Evolutionary conservation across 352 stramenopile species (phyloP), one percentile per base, ranked within the genome.

Genomic region (Pythium aquatile): DNA sequence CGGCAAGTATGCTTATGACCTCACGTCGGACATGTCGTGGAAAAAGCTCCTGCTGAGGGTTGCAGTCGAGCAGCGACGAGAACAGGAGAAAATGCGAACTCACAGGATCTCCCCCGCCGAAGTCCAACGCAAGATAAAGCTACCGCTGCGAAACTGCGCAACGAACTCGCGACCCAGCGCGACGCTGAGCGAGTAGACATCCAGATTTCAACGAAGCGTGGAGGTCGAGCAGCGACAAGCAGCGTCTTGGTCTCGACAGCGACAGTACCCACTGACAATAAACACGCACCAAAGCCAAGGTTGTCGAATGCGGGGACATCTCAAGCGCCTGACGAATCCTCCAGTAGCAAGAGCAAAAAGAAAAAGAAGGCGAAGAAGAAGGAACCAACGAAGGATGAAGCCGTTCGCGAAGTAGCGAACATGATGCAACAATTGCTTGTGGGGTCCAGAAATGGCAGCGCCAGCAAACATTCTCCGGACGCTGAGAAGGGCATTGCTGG

Each of bases 301-400:
- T 42, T 17, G 6, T 16, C 20, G 8, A 26, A 17, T 29, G 9
- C 44, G 44, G 26, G 26, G 16, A 2, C 7, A 16, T 4, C 35
- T 42, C 7, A 42, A 42, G 5, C 11, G 35, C 35, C 4, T 7
- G 10, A 11, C 3, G 35, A 11, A 5, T 11, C 35, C 8, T 16
- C 35, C 35, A 42, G 35, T 14, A 16, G 29, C 59, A 68, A 68
- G 17, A 63, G 54, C 28, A 71, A 71, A 28, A 75, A 66, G 54
- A 77, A 75, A n/a, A 66, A 57, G 52, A 77, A 75, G 46, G 72
- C 67, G 28, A 55, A 67, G 26, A 72, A 64, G 17, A 59, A 65
- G 1, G 29, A 65, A 13, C 9, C 42, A 5, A 49, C 42, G 5
- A 14, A 8, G 28, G 42, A 49, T 28, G 2, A 6, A 28, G 16